Evolutionary conservation across 192 early-diverging fungal species (phyloP).

Genomic region (Podila horticola): DNA sequence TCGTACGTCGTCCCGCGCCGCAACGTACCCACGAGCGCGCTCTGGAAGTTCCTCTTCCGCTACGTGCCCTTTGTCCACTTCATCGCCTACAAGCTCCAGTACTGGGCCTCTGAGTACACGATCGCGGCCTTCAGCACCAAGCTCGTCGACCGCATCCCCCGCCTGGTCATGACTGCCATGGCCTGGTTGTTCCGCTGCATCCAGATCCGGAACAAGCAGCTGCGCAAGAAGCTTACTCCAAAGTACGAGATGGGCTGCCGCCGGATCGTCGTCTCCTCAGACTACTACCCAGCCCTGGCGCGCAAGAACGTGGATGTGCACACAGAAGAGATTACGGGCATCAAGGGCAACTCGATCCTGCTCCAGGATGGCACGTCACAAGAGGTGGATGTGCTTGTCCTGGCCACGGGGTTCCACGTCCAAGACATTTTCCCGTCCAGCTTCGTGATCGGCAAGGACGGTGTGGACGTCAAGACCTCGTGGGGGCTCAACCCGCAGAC

Average conservation of each 20-base stretch:
- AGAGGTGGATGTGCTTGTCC: constrained; percentile 57
- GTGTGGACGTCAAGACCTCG: constrained; percentile 24
- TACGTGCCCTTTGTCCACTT: constrained; percentile 57
- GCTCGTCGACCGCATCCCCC: constrained; percentile 21
- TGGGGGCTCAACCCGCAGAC: constrained; percentile 54
- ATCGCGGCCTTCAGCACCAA: constrained; percentile 42
- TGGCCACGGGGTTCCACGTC: constrained; percentile 64
- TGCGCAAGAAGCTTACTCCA: constrained; percentile 54
- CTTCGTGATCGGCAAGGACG: constrained; percentile 49
- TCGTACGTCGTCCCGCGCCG: constrained; percentile 54
- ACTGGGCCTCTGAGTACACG: constrained; percentile 38
- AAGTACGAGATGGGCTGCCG: constrained; percentile 60
- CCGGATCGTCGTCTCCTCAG: constrained; percentile 37
- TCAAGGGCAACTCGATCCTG: constrained; percentile 42
- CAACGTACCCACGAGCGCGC: constrained; percentile 31
- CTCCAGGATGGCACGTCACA: constrained; percentile 40
- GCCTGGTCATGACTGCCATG: constrained; percentile 12
- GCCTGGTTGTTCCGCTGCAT: constrained; percentile 23
- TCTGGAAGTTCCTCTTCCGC: constrained; percentile 53
- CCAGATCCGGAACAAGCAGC: constrained; percentile 32
- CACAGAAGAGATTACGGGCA: constrained; percentile 23
- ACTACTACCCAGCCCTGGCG: constrained; percentile 50
- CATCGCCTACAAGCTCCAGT: constrained; percentile 39
- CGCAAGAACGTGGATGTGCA: constrained; percentile 38
- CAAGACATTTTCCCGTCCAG: constrained; percentile 37